phyloP scores from a whole-genome alignment of 352 stramenopile genomes.

The Salisapilia sapeloensis region DNA sequence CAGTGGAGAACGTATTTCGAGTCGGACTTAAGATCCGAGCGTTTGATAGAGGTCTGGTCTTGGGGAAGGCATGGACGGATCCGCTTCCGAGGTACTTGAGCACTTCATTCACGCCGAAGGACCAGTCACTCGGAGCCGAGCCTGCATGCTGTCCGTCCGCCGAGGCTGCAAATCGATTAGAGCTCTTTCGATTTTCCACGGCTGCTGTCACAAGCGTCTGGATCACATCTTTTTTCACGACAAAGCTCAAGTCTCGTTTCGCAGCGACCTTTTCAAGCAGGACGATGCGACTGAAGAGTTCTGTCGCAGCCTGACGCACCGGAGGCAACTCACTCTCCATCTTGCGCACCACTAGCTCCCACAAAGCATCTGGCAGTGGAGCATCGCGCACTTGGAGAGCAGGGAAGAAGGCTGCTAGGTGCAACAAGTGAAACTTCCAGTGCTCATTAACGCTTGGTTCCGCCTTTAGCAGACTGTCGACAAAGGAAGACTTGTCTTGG shows the following conservation, averaged over 20 bases:
- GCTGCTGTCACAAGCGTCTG: constrained; percentile 13
- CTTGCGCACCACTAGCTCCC: constrained; percentile 29
- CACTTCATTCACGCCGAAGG: constrained; percentile 49
- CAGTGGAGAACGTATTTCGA: constrained; percentile 12
- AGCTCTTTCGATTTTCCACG: constrained; percentile 37
- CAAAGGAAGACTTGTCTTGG: not conserved
- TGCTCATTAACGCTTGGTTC: constrained; percentile 26
- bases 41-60: constrained; percentile 24
- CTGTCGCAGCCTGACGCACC: constrained; percentile 30
- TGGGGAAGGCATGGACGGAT: constrained; percentile 23
- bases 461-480: constrained; percentile 9
- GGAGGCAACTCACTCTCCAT: constrained; percentile 41
- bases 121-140: constrained; percentile 53
- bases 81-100: constrained; percentile 28
- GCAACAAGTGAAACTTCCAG: constrained; percentile 67
- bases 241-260: not conserved
- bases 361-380: constrained; percentile 20
- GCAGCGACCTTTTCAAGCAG: constrained; percentile 17
- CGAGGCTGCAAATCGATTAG: constrained; percentile 35
- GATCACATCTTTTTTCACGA: constrained; percentile 10
- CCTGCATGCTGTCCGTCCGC: constrained; percentile 51
- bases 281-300: constrained; percentile 32
- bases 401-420: constrained; percentile 47
- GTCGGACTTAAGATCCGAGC: constrained; percentile 36
- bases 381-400: constrained; percentile 26